phyloP scores from a whole-genome alignment of 345 rosid genomes.

The Salix viminalis region DNA sequence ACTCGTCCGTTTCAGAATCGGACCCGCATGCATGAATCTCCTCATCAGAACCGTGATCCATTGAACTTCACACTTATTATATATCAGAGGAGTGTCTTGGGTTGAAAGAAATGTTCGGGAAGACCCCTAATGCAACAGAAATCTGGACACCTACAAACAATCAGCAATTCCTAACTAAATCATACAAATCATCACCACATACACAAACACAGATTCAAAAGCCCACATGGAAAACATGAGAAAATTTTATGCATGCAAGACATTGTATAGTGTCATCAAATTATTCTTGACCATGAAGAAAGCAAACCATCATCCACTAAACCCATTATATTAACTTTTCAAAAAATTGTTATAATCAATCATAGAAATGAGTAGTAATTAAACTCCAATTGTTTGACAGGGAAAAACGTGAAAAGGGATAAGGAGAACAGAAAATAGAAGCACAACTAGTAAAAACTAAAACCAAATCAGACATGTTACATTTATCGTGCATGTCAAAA shows the following conservation, averaged over 20 bases:
- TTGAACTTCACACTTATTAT: slow-evolving; percentile 7
- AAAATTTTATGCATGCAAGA: background rate
- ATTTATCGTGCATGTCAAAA: background rate
- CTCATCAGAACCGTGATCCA: slow-evolving; percentile 16
- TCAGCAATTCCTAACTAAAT: background rate
- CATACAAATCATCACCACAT: background rate
- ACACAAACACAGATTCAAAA: background rate
- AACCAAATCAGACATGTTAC: background rate
- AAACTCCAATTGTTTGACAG: background rate
- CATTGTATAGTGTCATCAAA: background rate
- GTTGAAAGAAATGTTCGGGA: background rate
- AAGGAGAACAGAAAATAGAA: background rate
- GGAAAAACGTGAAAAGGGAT: background rate
- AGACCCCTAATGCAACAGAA: background rate
- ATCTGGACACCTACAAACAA: background rate
- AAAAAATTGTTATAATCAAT: background rate
- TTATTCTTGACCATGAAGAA: too few species aligned
- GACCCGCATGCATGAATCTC: slow-evolving; percentile 33
- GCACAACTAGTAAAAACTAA: background rate
- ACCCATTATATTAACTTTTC: background rate
- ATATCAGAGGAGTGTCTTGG: background rate
- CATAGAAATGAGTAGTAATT: background rate
- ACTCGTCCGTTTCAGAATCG: slow-evolving; percentile 50
- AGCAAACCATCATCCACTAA: too few species aligned
- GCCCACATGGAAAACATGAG: background rate